Evolutionary conservation across 2,329 filamentous ascomycete genomes (phyloP).

Genomic region (Akanthomyces lecanii): DNA sequence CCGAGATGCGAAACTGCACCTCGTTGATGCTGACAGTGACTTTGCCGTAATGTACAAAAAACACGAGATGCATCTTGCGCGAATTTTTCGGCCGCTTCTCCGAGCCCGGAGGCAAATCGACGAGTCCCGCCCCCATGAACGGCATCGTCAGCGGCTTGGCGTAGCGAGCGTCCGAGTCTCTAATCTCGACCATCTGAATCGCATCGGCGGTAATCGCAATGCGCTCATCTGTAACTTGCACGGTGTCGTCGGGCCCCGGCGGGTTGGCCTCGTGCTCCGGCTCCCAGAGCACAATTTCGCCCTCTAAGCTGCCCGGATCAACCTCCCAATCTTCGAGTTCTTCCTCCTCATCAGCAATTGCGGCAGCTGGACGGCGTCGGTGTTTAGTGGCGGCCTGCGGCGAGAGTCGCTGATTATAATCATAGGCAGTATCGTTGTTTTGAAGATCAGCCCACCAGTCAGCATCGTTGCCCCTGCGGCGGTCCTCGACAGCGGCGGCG

Average conservation of each 20-base stretch:
- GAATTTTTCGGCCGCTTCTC: conserved; percentile 90
- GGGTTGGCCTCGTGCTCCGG: conserved; percentile 51
- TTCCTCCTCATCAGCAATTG: conserved; percentile 47
- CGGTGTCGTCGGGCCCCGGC: conserved; percentile 51
- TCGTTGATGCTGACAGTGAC: conserved; percentile 76
- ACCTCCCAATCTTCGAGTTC: conserved; percentile 67
- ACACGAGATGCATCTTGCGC: conserved; percentile 94
- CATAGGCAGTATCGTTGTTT: not conserved
- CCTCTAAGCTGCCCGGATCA: conserved; percentile 59
- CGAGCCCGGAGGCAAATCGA: conserved; percentile 79
- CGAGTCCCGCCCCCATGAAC: conserved; percentile 86
- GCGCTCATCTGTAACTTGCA: conserved; percentile 51
- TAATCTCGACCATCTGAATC: conserved; percentile 55
- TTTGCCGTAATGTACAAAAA: conserved; percentile 81
- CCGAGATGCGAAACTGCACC: conserved; percentile 74
- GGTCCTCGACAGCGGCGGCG: conserved; percentile 53
- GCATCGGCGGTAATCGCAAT: conserved; percentile 53
- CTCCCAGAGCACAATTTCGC: conserved; percentile 62
- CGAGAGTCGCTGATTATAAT: not conserved
- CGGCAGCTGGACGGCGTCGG: conserved; percentile 28
- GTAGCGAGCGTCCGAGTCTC: conserved; percentile 73
- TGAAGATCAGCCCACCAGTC: conserved; percentile 7
- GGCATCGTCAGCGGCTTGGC: conserved; percentile 79
- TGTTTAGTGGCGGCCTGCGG: conserved; percentile 23
- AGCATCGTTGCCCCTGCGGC: not conserved